These are phyloP conservation scores for Sugiyamaella smithiae DNA, from an alignment of 805 yeast species.

Conservation along the genomic window DNA sequence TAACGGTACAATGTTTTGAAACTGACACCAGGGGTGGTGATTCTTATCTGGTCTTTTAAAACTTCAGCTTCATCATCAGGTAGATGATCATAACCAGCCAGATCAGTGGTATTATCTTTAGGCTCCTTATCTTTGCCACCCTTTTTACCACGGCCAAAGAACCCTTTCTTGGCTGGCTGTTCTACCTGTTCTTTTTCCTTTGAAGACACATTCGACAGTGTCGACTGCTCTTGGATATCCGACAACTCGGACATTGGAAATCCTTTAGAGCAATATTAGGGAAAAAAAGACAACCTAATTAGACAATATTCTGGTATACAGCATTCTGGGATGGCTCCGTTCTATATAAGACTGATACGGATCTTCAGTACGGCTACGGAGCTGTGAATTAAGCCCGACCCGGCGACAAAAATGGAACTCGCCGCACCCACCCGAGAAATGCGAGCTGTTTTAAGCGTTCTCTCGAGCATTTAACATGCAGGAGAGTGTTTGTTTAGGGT, in stretches of 20 bases:
- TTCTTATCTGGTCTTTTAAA: slow-evolving; percentile 34
- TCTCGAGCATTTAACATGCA: no score
- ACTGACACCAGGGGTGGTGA: slow-evolving; percentile 24
- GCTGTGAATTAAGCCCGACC: no score
- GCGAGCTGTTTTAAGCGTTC: no score
- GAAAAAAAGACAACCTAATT: no score
- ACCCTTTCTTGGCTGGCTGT: background rate
- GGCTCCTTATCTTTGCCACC: background rate
- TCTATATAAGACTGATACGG: background rate
- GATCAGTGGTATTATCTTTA: background rate
- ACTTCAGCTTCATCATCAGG: slow-evolving; percentile 33
- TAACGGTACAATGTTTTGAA: slow-evolving; percentile 35
- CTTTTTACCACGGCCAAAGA: slow-evolving; percentile 2
- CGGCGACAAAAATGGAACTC: no score
- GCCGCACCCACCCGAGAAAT: no score
- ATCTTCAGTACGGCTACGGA: no score
- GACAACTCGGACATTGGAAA: slow-evolving; percentile 1
- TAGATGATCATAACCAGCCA: slow-evolving; percentile 17
- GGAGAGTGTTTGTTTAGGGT: no score
- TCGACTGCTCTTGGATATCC: background rate
- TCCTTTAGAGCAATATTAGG: no score
- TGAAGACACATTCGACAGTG: background rate
- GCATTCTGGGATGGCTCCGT: background rate
- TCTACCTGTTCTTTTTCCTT: background rate
- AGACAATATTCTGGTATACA: background rate